Conservation (phyloP, 495 filamentous ascomycete genomes). For the Aspergillus egyptiacus region DNA sequence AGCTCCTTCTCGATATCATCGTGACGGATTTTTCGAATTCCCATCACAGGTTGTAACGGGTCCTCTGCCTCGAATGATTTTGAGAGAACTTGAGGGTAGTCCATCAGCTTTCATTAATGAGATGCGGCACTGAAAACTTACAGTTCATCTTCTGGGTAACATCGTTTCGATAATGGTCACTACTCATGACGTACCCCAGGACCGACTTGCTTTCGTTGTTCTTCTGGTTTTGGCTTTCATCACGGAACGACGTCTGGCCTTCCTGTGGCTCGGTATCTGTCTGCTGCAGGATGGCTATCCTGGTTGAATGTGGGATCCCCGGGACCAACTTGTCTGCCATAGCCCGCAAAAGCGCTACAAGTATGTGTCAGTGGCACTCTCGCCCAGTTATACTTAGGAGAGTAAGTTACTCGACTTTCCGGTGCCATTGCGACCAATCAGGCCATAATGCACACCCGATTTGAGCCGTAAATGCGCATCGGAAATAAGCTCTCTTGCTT, state of each 20-base stretch:
- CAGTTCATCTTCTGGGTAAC: slow-evolving; percentile 51
- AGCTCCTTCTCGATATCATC: slow-evolving; percentile 54
- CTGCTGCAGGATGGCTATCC: slow-evolving; percentile 69
- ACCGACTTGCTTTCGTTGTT: slow-evolving; percentile 37
- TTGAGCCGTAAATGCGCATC: slow-evolving; percentile 65
- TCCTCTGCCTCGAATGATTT: slow-evolving; percentile 45
- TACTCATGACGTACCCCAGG: slow-evolving; percentile 61
- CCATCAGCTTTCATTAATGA: not conserved
- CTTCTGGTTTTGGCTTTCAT: slow-evolving; percentile 15
- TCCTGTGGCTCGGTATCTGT: slow-evolving; percentile 38
- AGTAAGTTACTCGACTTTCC: slow-evolving; percentile 67
- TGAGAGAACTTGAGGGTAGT: slow-evolving; percentile 28
- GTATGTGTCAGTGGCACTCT: no score
- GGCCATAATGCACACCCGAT: slow-evolving; percentile 62
- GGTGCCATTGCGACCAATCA: slow-evolving; percentile 71
- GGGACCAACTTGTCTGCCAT: slow-evolving; percentile 75
- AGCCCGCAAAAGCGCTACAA: slow-evolving; percentile 60
- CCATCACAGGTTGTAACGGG: slow-evolving; percentile 49
- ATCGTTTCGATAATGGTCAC: slow-evolving; percentile 55
- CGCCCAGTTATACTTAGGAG: not conserved
- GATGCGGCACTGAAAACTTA: slow-evolving; percentile 22
- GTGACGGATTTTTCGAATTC: slow-evolving; percentile 54
- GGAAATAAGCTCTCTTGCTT: slow-evolving; percentile 60
- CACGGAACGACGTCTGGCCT: not conserved
- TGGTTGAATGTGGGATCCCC: slow-evolving; percentile 61